Evolutionary conservation across 2,329 filamentous ascomycete species (phyloP), one percentile per base, ranked within the genome.

Genomic region (Cladosporium sp.): DNA sequence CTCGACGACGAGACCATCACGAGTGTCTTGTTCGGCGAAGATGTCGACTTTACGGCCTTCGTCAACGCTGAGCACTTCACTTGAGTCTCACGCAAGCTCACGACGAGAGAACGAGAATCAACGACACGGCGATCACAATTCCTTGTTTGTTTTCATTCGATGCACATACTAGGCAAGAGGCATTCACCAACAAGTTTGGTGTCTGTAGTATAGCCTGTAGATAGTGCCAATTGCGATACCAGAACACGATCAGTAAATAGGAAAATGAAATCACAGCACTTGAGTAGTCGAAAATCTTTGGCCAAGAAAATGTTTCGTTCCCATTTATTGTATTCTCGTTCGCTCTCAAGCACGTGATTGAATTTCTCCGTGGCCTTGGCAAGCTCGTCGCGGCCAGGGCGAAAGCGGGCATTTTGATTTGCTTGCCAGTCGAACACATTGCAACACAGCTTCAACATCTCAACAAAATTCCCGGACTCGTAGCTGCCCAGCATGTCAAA

Each of bases 1-100:
- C 47, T 60, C 47, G 45, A 56, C 24, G 55, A 57, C 44, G 51
- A 58, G 2, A 42, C 60, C 25, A 52, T 37, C 52, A 50, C 49
- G 35, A 51, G 44, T 20, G 35, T 61, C 12, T 57, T 59, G 37
- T 47, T 53, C 37, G 24, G 22, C 20, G 13, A 25, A 12, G 40
- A 45, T 15, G 40, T 45, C 15, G 20, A 45, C 19, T 25, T 45
- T 20, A n/a, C 40, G 3, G 20, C 40, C 19, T 24, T 24, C 19
- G 40, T 42, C 39, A 42, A 42, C 39, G 9, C 17, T 15, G 40
- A 45, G 20, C 40, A 25, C 40, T 24, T 13, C 10, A 20, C 40
- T 25, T 45, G 15, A 45, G 40, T 45, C 40, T 25, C 4, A 8
- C 10, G 3, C 22, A 45, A 25, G 20, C 40, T 45, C 10, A 25